Conservation (phyloP, 2,329 filamentous ascomycete genomes). For the Aspergillus pseudotamarii region DNA sequence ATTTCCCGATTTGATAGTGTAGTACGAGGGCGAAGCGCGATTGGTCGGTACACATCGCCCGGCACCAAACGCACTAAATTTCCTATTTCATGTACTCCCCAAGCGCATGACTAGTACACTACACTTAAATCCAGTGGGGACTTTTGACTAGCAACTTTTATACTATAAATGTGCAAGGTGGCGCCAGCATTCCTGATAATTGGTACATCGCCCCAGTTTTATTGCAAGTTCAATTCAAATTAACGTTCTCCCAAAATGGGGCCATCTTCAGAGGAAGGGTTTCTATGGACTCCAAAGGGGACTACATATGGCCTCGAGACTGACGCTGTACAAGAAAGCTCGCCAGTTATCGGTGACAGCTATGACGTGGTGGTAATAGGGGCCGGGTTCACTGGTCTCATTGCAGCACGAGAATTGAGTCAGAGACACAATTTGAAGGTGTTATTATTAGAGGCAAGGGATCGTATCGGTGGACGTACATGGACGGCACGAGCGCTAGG, state of each 20-base stretch:
- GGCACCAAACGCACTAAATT: too few species aligned
- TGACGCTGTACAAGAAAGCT: conserved; percentile 3
- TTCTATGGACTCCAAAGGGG: conserved; percentile 8
- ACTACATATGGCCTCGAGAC: conserved; percentile 17
- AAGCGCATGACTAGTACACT: too few species aligned
- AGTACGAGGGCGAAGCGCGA: too few species aligned
- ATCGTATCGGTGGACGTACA: conserved; percentile 48
- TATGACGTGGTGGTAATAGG: conserved; percentile 40
- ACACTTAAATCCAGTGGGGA: too few species aligned
- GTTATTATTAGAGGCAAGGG: conserved; percentile 42
- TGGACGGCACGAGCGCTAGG: conserved; percentile 42
- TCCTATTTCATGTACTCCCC: too few species aligned
- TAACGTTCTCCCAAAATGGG: background rate
- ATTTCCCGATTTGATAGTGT: too few species aligned
- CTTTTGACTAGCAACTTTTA: too few species aligned
- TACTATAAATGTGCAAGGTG: too few species aligned
- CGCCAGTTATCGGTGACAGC: background rate
- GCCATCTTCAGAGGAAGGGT: conserved; percentile 6
- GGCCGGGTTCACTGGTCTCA: conserved; percentile 36
- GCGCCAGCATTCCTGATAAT: too few species aligned
- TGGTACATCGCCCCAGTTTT: too few species aligned
- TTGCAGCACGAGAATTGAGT: conserved; percentile 34
- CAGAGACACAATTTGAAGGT: conserved; percentile 20
- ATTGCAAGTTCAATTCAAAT: background rate
- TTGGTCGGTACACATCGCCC: too few species aligned